Base-by-base conservation (phyloP, 345 rosid genomes). In the Ailanthus altissimus region DNA sequence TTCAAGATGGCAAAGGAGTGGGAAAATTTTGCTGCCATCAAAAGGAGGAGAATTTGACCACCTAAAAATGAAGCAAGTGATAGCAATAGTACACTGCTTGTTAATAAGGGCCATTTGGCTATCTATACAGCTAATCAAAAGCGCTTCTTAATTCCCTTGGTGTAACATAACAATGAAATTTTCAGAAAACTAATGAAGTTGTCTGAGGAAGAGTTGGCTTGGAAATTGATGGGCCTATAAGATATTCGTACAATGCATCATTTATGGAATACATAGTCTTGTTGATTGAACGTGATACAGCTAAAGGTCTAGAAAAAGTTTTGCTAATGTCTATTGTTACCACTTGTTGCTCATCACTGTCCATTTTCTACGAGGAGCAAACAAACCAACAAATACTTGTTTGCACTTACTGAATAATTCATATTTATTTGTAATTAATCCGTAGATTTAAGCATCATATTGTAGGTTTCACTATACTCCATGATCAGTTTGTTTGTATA, bases 161-260 rank as follows among this genome's bases (percentile, higher is more conserved):
- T 5, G 26, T 60, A 47, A 6, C 76, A 46, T 8, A 28, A 32
- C 18, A 47, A 47, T 5, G 28, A 1, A 21, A 73, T 60, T 46
- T 40, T 72, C 66, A 72, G 62, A 26, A 47, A 70, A 61, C 73
- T 63, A n/a, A 38, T 80, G 45, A 70, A 40, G 47, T 43, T 70
- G 72, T 63, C 73, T 0, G 68, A 80, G 23, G 67, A 75, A 32
- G 83, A 80, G 25, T 75, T 38, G 75, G 83, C 0, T 43, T 67
- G 26, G 21, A 66, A 2, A 45, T 72, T 0, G 45, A 73, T 0
- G 46, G 77, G 16, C n/a, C n/a, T n/a, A n/a, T n/a, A n/a, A 67
- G 56, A 1, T 16, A n/a, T n/a, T n/a, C n/a, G n/a, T 81, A 66
- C 83, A 75, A 36, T 72, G 77, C 16, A 8, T 18, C 46, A 14